Conservation (phyloP, 495 filamentous ascomycete genomes). For the Penicillium angulare region DNA sequence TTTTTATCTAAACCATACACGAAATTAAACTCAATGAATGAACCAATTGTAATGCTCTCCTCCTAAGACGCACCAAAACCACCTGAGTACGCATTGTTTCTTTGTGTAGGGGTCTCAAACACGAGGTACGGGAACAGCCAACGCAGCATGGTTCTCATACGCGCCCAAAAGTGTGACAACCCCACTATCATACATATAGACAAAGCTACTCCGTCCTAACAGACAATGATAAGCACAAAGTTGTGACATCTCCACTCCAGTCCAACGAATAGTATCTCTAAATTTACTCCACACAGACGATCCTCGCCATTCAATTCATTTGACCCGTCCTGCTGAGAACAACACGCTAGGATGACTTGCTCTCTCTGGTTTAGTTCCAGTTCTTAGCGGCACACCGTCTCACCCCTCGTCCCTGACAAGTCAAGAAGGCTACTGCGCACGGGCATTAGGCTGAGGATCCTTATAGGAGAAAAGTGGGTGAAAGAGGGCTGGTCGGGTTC, state of each 20-base stretch:
- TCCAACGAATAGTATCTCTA: slow-evolving; percentile 14
- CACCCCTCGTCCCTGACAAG: slow-evolving; percentile 16
- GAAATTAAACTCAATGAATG: too few species aligned
- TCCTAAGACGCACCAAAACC: too few species aligned
- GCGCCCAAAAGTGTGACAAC: neutral
- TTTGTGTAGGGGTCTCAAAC: too few species aligned
- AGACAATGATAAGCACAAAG: slow-evolving; percentile 16
- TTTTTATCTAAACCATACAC: too few species aligned
- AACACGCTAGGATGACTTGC: slow-evolving; percentile 14
- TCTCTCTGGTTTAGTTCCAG: slow-evolving; percentile 16
- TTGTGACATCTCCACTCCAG: slow-evolving; percentile 25
- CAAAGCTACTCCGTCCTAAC: neutral
- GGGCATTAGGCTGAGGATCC: neutral
- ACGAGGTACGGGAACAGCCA: neutral
- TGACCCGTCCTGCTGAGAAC: neutral
- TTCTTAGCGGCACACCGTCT: slow-evolving; percentile 14
- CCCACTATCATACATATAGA: neutral
- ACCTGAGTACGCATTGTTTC: too few species aligned
- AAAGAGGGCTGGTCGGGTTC: neutral
- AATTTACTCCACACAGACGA: slow-evolving; percentile 9
- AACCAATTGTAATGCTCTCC: too few species aligned
- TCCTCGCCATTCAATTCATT: slow-evolving; percentile 3
- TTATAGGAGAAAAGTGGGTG: neutral
- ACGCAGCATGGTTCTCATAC: neutral
- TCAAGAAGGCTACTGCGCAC: slow-evolving; percentile 11